Conservation (phyloP, 2,329 filamentous ascomycete genomes). For the Neofusicoccum umdonicola region DNA sequence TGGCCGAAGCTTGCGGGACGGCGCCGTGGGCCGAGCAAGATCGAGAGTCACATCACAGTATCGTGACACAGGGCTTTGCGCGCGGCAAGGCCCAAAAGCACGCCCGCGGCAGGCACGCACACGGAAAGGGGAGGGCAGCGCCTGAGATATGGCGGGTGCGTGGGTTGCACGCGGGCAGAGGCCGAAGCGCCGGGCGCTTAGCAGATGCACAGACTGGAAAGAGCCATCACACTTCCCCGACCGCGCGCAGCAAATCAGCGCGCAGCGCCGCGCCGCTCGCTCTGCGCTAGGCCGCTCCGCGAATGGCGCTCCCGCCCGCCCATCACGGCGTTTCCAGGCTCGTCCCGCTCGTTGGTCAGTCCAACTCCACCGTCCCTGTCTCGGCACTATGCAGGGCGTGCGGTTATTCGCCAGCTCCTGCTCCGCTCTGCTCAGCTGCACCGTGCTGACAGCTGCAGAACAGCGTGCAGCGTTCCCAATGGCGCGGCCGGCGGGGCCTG, state of each 20-base stretch:
- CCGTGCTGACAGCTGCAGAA: conserved; percentile 17
- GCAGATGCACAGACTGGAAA: not conserved
- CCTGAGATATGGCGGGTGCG: not conserved
- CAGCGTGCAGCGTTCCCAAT: conserved; percentile 9
- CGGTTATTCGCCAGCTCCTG: conserved; percentile 10
- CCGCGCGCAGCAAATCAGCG: not conserved
- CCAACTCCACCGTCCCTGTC: conserved; percentile 5
- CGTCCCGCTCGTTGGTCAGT: conserved; percentile 3
- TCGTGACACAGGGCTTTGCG: conserved; percentile 5
- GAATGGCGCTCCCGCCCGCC: conserved; percentile 11
- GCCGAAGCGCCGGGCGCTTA: conserved; percentile 18
- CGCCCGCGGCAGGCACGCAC: not conserved
- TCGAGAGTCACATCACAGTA: conserved; percentile 8
- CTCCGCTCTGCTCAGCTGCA: conserved; percentile 10
- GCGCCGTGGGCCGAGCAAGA: not conserved
- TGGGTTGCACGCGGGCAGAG: conserved; percentile 12
- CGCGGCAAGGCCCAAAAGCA: conserved; percentile 2
- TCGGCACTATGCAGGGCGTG: conserved; percentile 11
- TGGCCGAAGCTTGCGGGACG: conserved; percentile 6
- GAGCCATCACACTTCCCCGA: conserved; percentile 14
- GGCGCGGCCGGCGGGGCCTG: conserved; percentile 6
- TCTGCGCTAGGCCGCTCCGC: not conserved
- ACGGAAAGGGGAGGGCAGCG: not conserved
- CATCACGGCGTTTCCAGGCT: conserved; percentile 2
- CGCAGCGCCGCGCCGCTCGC: not conserved